Evolutionary conservation across 1,284 basidiomycete species (phyloP).

Genomic region (Sutorius eximius): DNA sequence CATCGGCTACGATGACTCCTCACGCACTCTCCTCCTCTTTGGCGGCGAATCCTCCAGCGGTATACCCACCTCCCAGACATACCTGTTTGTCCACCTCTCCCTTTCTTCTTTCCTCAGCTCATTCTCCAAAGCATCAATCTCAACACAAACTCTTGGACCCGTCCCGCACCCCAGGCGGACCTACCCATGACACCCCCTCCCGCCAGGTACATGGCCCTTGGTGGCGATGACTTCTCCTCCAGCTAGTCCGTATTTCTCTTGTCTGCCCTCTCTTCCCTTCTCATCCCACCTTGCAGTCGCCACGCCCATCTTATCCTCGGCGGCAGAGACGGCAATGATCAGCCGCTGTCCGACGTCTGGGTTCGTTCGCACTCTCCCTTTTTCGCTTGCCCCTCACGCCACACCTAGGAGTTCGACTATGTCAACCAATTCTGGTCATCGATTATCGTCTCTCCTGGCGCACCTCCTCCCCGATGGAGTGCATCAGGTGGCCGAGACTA

Average conservation of each 20-base stretch:
- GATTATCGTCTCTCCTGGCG: constrained; percentile 49
- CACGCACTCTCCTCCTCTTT: constrained; percentile 65
- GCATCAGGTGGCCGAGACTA: constrained; percentile 71
- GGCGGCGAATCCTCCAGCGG: constrained; percentile 70
- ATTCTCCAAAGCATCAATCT: constrained; percentile 41
- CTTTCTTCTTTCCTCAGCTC: not conserved
- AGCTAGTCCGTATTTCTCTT: constrained; percentile 61
- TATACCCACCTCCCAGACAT: constrained; percentile 62
- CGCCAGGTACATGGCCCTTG: constrained; percentile 60
- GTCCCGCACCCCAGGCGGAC: constrained; percentile 49
- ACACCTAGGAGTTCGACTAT: constrained; percentile 68
- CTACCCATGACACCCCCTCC: constrained; percentile 49
- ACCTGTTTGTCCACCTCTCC: constrained; percentile 44
- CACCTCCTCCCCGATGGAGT: constrained; percentile 63
- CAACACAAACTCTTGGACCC: constrained; percentile 58
- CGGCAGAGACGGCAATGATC: constrained; percentile 53
- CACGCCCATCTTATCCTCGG: constrained; percentile 70
- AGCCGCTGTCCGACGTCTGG: constrained; percentile 67
- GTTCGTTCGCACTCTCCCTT: constrained; percentile 39
- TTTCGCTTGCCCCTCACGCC: constrained; percentile 14
- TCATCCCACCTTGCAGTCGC: constrained; percentile 46
- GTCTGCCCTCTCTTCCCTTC: constrained; percentile 5
- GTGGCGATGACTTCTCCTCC: constrained; percentile 68
- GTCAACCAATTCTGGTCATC: constrained; percentile 70
- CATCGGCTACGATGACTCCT: constrained; percentile 60